phyloP scores from a whole-genome alignment of 106 monocot species.

The Apostasia shenzhenica region DNA sequence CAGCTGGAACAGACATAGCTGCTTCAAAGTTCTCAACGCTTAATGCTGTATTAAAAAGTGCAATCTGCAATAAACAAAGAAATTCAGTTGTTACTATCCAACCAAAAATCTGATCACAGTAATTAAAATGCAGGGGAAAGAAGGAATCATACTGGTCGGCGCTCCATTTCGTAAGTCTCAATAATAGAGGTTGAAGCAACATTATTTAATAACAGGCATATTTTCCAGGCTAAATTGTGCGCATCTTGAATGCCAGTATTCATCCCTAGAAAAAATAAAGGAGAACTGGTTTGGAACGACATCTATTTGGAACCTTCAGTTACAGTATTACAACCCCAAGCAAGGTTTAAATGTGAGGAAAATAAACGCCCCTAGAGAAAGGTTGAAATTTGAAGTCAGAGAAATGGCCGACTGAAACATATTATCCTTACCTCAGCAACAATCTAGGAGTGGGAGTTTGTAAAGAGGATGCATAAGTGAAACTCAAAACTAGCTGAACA shows the following conservation, averaged over 20 bases:
- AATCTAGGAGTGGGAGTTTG: too few relatives aligned
- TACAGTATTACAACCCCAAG: too few relatives aligned
- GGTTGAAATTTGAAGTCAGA: too few relatives aligned
- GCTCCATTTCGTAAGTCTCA: constrained; percentile 81
- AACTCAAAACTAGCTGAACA: too few relatives aligned
- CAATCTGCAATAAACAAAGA: constrained; percentile 50
- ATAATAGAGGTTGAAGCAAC: constrained; percentile 59
- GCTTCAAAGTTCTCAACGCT: constrained; percentile 89
- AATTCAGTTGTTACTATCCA: constrained; percentile 8
- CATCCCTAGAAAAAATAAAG: constrained; percentile 56
- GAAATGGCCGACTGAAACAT: too few relatives aligned
- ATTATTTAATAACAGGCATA: constrained; percentile 40
- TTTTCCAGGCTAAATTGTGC: constrained; percentile 96
- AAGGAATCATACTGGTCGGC: constrained; percentile 61
- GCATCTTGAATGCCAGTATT: constrained; percentile 98
- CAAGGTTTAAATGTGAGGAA: too few relatives aligned
- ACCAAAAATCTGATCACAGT: neutral
- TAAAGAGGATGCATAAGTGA: too few relatives aligned
- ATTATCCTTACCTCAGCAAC: too few relatives aligned
- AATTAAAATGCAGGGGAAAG: neutral
- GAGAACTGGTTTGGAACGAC: neutral
- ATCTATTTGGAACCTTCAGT: neutral
- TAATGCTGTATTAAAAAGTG: constrained; percentile 68
- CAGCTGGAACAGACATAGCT: constrained; percentile 83
- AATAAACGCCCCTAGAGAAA: too few relatives aligned